Percentiles rank a stretch among this genome's conserved stretches.
phyloP scores from a whole-genome alignment of 1,139 yeast genomes.

The Arxiozyma slooffiae region DNA sequence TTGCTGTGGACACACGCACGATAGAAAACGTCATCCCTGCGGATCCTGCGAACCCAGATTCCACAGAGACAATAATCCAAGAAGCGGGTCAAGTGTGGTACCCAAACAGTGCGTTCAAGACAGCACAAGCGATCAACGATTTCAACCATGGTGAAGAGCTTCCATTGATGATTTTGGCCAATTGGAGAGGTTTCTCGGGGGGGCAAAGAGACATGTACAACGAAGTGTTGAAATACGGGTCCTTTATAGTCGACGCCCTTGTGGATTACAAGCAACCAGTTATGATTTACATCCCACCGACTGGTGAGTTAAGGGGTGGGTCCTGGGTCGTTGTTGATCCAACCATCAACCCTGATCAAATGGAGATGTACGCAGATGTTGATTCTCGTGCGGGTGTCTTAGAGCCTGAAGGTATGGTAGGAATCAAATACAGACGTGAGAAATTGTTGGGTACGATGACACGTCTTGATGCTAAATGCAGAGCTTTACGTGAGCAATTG shows the following conservation, averaged over 20 bases:
- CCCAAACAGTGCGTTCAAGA: conserved; percentile 97
- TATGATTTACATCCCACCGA: conserved; percentile 92
- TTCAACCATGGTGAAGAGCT: conserved; percentile 96
- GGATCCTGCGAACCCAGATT: conserved; percentile 94
- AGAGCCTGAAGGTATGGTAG: conserved; percentile 99
- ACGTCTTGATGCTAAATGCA: conserved; percentile 73
- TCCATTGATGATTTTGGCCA: too few relatives aligned
- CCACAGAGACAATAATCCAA: conserved; percentile 76
- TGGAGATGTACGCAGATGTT: conserved; percentile 98
- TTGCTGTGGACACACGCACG: conserved; percentile 87
- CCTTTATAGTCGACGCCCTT: conserved; percentile 91
- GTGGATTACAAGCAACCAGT: conserved; percentile 95
- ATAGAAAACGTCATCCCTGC: conserved; percentile 90
- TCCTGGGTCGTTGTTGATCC: conserved; percentile 99
- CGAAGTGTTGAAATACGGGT: conserved; percentile 93
- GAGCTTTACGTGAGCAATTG: conserved; percentile 52
- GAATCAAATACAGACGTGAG: conserved; percentile 92
- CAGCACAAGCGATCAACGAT: conserved; percentile 96
- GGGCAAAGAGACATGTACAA: conserved; percentile 98
- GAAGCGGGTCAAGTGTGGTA: conserved; percentile 99
- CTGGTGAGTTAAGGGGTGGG: conserved; percentile 98
- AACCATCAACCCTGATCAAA: conserved; percentile 88
- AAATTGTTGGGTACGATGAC: conserved; percentile 81
- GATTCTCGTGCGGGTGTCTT: conserved; percentile 97
- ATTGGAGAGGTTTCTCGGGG: too few relatives aligned